Evolutionary conservation across 129 eudicot genomes (phyloP).

Genomic region (Scalesia atractyloides): DNA sequence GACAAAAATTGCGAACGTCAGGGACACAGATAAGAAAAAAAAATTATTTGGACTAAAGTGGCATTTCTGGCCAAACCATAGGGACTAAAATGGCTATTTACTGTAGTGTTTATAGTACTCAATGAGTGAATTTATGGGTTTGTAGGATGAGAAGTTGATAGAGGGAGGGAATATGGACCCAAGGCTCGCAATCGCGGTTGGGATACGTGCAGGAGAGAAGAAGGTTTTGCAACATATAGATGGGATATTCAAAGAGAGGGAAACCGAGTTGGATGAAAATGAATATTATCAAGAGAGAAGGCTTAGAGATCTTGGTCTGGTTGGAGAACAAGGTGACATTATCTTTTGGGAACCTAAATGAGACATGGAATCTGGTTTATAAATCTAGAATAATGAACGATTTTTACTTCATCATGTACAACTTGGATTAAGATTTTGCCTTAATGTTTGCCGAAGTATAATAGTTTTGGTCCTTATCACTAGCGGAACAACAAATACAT

Average conservation of each 20-base stretch:
- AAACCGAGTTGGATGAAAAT: conserved; percentile 57
- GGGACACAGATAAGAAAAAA: too few relatives aligned
- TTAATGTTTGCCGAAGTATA: too few relatives aligned
- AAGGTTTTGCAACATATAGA: conserved; percentile 82
- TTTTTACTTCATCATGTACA: conserved; percentile 20
- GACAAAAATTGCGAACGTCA: too few relatives aligned
- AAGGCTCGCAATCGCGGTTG: conserved; percentile 68
- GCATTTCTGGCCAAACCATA: too few relatives aligned
- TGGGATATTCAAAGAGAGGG: conserved; percentile 62
- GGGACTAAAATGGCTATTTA: too few relatives aligned
- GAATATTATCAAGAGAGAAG: conserved; percentile 99
- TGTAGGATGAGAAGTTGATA: conserved; percentile 84
- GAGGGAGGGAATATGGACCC: conserved; percentile 47
- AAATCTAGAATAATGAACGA: conserved; percentile 10
- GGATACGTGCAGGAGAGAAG: conserved; percentile 81
- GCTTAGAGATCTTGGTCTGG: conserved; percentile 90
- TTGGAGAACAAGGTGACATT: conserved; percentile 92
- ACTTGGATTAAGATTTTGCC: neutral
- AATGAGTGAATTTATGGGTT: neutral
- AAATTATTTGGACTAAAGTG: too few relatives aligned
- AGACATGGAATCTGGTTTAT: conserved; percentile 5
- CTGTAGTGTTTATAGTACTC: neutral
- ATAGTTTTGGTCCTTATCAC: too few relatives aligned
- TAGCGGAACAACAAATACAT: too few relatives aligned
- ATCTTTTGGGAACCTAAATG: conserved; percentile 89